Evolutionary conservation across 1,284 basidiomycete species (phyloP).

Genomic region (Apiotrichum laibachii): DNA sequence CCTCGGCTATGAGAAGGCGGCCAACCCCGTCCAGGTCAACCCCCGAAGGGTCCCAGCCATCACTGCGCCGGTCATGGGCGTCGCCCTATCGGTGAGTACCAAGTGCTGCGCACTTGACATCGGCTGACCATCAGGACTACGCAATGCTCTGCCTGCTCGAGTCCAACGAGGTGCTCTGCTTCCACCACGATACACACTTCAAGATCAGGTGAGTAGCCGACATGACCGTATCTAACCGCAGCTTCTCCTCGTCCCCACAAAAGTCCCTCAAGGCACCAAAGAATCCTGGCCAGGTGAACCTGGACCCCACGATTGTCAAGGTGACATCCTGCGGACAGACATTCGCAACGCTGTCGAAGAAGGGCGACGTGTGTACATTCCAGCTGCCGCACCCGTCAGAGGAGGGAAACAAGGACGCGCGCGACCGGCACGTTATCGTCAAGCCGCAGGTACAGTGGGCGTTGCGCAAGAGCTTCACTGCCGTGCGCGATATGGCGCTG

Average conservation of each 20-base stretch:
- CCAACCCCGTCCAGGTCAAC: conserved; percentile 72
- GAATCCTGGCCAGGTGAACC: conserved; percentile 57
- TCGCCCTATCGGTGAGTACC: conserved; percentile 66
- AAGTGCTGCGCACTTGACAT: background rate
- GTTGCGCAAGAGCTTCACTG: conserved; percentile 77
- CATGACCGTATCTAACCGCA: conserved; percentile 3
- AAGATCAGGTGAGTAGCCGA: conserved; percentile 64
- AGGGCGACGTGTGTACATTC: conserved; percentile 91
- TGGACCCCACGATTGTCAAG: conserved; percentile 72
- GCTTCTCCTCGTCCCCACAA: conserved; percentile 14
- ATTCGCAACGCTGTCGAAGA: conserved; percentile 80
- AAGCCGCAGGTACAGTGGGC: conserved; percentile 92
- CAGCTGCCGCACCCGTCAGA: conserved; percentile 56
- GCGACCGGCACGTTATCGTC: conserved; percentile 54
- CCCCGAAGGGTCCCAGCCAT: conserved; percentile 83
- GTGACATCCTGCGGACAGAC: conserved; percentile 75
- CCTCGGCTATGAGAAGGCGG: conserved; percentile 74
- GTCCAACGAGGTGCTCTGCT: conserved; percentile 74
- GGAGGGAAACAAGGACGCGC: conserved; percentile 43
- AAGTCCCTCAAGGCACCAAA: conserved; percentile 18
- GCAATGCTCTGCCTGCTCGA: conserved; percentile 76
- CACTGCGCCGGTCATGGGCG: conserved; percentile 63
- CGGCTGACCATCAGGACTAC: conserved; percentile 57
- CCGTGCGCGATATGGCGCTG: conserved; percentile 84
- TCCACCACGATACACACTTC: conserved; percentile 72